These are phyloP conservation scores for Huntiella savannae DNA, from an alignment of 2,329 filamentous ascomycete genomes.

Conservation along the genomic window DNA sequence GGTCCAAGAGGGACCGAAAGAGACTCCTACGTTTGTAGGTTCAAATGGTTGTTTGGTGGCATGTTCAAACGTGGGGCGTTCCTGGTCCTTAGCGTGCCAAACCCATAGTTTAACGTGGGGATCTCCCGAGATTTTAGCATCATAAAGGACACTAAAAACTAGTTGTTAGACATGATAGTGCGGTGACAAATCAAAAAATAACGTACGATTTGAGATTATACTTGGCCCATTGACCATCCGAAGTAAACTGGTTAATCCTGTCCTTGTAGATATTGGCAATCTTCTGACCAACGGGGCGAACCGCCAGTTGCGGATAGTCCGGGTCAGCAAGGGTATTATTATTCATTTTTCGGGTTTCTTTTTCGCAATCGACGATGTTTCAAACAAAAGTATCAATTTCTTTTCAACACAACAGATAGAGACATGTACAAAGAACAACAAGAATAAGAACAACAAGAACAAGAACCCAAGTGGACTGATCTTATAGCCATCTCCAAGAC, in stretches of 20 bases:
- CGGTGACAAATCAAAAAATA: neutral
- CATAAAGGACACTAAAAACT: constrained; percentile 44
- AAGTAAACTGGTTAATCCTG: constrained; percentile 65
- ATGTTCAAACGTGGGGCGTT: constrained; percentile 65
- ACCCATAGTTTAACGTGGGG: constrained; percentile 69
- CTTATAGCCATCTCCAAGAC: too few species aligned
- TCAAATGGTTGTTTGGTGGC: constrained; percentile 34
- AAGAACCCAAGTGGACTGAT: too few species aligned
- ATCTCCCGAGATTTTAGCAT: constrained; percentile 45
- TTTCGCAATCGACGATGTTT: too few species aligned
- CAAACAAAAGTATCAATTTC: too few species aligned
- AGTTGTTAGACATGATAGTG: neutral
- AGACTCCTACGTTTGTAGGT: constrained; percentile 53
- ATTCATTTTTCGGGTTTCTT: too few species aligned
- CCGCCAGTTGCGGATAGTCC: constrained; percentile 30
- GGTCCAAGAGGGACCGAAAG: constrained; percentile 87
- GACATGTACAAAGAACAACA: too few species aligned
- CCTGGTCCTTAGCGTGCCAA: constrained; percentile 63
- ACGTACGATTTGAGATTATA: constrained; percentile 54
- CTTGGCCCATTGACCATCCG: constrained; percentile 56
- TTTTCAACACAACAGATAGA: too few species aligned
- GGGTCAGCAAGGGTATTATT: neutral
- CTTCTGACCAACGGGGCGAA: constrained; percentile 48
- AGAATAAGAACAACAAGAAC: too few species aligned
- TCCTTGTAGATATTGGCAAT: constrained; percentile 74